These are phyloP conservation scores for Eremothecium cymbalariae DNA, from an alignment of 1,139 yeast genomes.

Conservation along the genomic window DNA sequence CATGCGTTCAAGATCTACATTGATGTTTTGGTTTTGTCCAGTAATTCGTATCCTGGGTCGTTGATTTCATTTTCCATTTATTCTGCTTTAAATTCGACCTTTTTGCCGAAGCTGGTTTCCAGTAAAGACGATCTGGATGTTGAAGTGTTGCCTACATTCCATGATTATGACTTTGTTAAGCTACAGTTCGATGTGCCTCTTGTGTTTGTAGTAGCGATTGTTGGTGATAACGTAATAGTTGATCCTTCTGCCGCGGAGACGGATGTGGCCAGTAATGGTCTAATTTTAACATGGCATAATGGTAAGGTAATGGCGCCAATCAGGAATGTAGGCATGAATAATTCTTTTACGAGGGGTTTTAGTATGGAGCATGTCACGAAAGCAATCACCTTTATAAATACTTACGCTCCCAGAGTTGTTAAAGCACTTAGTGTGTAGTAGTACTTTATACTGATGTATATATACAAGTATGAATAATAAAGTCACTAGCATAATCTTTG, in stretches of 20 bases:
- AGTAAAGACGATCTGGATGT: conserved; percentile 45
- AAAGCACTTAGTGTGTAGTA: conserved; percentile 18
- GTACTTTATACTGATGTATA: background rate
- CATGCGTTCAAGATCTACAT: conserved; percentile 69
- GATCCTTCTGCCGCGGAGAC: conserved; percentile 87
- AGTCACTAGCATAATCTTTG: too few relatives aligned
- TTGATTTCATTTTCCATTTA: conserved; percentile 70
- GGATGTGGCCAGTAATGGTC: conserved; percentile 75
- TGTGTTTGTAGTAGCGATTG: conserved; percentile 63
- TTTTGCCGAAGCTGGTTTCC: conserved; percentile 64
- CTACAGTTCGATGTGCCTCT: conserved; percentile 60
- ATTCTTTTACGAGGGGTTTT: conserved; percentile 25
- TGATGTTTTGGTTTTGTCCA: conserved; percentile 70
- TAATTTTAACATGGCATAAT: conserved; percentile 61
- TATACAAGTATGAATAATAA: background rate
- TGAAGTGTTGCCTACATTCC: conserved; percentile 85
- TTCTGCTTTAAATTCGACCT: conserved; percentile 71
- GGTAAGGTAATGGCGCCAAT: conserved; percentile 60
- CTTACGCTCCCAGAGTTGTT: conserved; percentile 26
- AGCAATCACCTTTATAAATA: conserved; percentile 22
- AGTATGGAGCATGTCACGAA: conserved; percentile 19
- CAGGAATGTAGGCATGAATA: conserved; percentile 44
- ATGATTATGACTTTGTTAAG: conserved; percentile 71
- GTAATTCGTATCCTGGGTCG: conserved; percentile 64
- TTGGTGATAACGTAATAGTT: conserved; percentile 55